These are phyloP conservation scores for Mercurialis annua DNA, from an alignment of 345 rosid species.

Conservation along the genomic window DNA sequence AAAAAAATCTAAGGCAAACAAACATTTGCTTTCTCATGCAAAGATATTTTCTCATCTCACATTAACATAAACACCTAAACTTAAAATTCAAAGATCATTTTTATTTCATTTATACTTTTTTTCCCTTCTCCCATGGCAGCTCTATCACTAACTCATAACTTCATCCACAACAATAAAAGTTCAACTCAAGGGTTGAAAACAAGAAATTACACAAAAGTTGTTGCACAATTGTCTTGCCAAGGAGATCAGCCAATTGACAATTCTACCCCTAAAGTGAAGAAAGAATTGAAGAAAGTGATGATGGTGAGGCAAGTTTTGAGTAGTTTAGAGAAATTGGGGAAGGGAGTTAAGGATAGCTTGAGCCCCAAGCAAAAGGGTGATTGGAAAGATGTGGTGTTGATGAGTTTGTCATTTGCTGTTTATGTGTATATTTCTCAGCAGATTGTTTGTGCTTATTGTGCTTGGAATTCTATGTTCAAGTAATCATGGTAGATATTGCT, in stretches of 20 bases:
- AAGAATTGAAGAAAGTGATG: conserved; percentile 24
- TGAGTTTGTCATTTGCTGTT: conserved; percentile 82
- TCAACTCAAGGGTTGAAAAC: conserved; percentile 17
- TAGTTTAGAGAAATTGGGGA: conserved; percentile 33
- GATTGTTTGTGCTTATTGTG: conserved; percentile 73
- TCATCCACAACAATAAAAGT: conserved; percentile 10
- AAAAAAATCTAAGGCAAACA: not conserved
- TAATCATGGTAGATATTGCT: conserved; percentile 44
- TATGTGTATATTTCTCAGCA: conserved; percentile 76
- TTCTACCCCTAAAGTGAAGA: conserved; percentile 23
- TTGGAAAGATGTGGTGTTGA: conserved; percentile 67
- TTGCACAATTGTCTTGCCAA: conserved; percentile 20
- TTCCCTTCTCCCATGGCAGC: conserved; percentile 40
- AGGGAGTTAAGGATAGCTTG: conserved; percentile 37
- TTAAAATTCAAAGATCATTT: not conserved
- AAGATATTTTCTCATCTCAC: not conserved
- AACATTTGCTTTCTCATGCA: not conserved
- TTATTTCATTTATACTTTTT: not conserved
- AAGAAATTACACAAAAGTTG: conserved; percentile 14
- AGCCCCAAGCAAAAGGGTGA: conserved; percentile 70
- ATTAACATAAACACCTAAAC: not conserved
- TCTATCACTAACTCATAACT: conserved; percentile 21
- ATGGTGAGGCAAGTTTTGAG: conserved; percentile 16
- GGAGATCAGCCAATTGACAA: conserved; percentile 25
- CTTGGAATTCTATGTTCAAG: conserved; percentile 59